Percentiles rank a stretch among this genome's conserved stretches.
Conservation (phyloP, 1,139 yeast species). For the Taphrina sp. region DNA sequence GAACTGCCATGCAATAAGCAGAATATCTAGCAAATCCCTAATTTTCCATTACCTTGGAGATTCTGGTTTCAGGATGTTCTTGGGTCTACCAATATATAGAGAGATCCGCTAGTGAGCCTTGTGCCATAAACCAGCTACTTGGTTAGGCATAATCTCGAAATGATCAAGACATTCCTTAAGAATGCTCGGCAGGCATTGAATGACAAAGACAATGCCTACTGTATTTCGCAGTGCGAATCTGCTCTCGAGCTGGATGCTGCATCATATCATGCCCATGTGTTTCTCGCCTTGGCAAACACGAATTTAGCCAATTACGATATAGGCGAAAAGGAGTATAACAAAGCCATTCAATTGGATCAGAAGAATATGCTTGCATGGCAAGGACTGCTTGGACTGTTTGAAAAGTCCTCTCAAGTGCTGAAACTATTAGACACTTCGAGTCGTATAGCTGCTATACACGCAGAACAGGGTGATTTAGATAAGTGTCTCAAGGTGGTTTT, state of each 20-base stretch:
- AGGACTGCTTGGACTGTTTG: constrained; percentile 63
- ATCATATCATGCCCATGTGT: constrained; percentile 61
- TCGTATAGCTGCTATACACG: constrained; percentile 40
- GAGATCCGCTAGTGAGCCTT: too few relatives aligned
- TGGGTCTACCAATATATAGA: too few relatives aligned
- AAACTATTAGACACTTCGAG: constrained; percentile 46
- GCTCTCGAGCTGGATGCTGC: constrained; percentile 53
- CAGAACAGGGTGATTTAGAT: constrained; percentile 36
- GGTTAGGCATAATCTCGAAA: not conserved
- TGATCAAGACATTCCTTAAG: constrained; percentile 17
- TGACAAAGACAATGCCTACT: constrained; percentile 18
- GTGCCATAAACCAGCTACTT: not conserved
- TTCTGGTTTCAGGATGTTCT: too few relatives aligned
- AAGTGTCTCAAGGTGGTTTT: constrained; percentile 34
- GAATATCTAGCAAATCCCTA: too few relatives aligned
- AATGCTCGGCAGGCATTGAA: constrained; percentile 22
- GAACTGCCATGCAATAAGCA: too few relatives aligned
- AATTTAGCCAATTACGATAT: constrained; percentile 47
- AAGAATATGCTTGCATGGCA: constrained; percentile 72
- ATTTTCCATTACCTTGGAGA: too few relatives aligned
- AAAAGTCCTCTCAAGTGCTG: constrained; percentile 49
- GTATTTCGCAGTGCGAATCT: constrained; percentile 13
- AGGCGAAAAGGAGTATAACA: constrained; percentile 54
- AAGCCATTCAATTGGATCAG: constrained; percentile 59
- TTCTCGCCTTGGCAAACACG: constrained; percentile 59